A percentile compares a stretch with the other conserved stretches of the same genome.
These are phyloP conservation scores for Aspergillus terreus DNA, from an alignment of 2,329 filamentous ascomycete genomes.

Conservation along the genomic window DNA sequence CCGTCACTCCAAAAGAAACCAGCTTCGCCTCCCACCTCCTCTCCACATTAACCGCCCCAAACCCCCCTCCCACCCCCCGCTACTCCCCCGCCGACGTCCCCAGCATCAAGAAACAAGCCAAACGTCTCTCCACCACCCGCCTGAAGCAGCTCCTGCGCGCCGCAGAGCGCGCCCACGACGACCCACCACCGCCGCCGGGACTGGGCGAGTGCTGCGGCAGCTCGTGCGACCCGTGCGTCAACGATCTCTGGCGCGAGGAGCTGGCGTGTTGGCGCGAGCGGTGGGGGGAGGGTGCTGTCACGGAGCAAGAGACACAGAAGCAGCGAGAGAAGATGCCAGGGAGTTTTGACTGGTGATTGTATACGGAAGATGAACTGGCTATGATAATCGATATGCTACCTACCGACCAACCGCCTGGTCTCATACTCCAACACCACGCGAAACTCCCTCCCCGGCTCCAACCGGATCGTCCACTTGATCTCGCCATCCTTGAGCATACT, in stretches of 20 bases:
- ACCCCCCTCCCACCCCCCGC: slow-evolving; percentile 15
- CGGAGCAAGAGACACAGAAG: background rate
- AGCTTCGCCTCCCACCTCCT: slow-evolving; percentile 1
- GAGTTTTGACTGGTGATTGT: slow-evolving; percentile 19
- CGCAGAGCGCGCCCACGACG: slow-evolving; percentile 24
- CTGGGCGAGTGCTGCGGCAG: slow-evolving; percentile 34
- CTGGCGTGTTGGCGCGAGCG: slow-evolving; percentile 30
- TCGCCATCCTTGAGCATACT: slow-evolving; percentile 56
- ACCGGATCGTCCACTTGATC: slow-evolving; percentile 55
- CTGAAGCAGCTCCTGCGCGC: slow-evolving; percentile 32
- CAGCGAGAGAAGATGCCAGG: slow-evolving; percentile 14
- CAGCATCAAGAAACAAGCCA: slow-evolving; percentile 25
- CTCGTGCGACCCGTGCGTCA: slow-evolving; percentile 35
- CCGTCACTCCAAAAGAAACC: background rate
- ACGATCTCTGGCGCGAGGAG: slow-evolving; percentile 33
- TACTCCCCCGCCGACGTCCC: slow-evolving; percentile 24
- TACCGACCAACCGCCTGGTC: slow-evolving; percentile 48
- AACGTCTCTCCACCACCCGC: slow-evolving; percentile 26
- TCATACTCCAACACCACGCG: slow-evolving; percentile 61
- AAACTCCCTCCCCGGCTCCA: slow-evolving; percentile 57
- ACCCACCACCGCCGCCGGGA: slow-evolving; percentile 31
- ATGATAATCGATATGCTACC: background rate
- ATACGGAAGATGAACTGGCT: background rate
- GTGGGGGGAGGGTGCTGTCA: slow-evolving; percentile 24
- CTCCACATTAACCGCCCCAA: slow-evolving; percentile 1